These are phyloP conservation scores for Fusarium virguliforme DNA, from an alignment of 2,329 filamentous ascomycete genomes.

Conservation along the genomic window DNA sequence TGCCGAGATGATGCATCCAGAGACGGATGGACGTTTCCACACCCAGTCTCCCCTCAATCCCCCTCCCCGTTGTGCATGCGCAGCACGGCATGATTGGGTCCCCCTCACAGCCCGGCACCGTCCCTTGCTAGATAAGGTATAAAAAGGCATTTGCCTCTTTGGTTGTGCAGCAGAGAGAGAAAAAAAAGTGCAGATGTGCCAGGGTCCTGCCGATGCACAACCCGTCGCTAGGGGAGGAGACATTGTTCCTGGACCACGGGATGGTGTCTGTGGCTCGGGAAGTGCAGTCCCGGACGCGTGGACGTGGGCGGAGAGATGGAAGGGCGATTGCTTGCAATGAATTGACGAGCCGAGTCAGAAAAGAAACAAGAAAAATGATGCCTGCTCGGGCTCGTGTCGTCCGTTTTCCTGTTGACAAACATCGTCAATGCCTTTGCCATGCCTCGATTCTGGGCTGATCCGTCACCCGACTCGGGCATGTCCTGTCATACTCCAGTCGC, in stretches of 20 bases:
- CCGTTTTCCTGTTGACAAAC: slow-evolving; percentile 44
- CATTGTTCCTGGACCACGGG: slow-evolving; percentile 33
- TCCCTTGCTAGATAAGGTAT: slow-evolving; percentile 44
- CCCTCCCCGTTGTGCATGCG: slow-evolving; percentile 43
- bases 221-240: slow-evolving; percentile 36
- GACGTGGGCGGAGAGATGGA: slow-evolving; percentile 26
- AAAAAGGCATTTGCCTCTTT: slow-evolving; percentile 26
- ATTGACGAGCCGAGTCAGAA: slow-evolving; percentile 23
- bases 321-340: background rate
- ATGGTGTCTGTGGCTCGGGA: slow-evolving; percentile 26
- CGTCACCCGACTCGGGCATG: slow-evolving; percentile 49
- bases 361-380: slow-evolving; percentile 4
- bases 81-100: slow-evolving; percentile 41
- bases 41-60: slow-evolving; percentile 38
- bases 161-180: slow-evolving; percentile 40
- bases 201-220: slow-evolving; percentile 44
- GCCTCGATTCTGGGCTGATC: slow-evolving; percentile 51
- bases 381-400: slow-evolving; percentile 28
- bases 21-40: slow-evolving; percentile 21
- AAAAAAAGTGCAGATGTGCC: slow-evolving; percentile 41
- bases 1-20: slow-evolving; percentile 14
- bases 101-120: slow-evolving; percentile 35
- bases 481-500: slow-evolving; percentile 42
- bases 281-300: slow-evolving; percentile 30
- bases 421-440: slow-evolving; percentile 32